Percentiles rank a stretch among this genome's conserved stretches.
phyloP scores from a whole-genome alignment of 371 early-diverging fungal genomes.

The Circinella umbellata region DNA sequence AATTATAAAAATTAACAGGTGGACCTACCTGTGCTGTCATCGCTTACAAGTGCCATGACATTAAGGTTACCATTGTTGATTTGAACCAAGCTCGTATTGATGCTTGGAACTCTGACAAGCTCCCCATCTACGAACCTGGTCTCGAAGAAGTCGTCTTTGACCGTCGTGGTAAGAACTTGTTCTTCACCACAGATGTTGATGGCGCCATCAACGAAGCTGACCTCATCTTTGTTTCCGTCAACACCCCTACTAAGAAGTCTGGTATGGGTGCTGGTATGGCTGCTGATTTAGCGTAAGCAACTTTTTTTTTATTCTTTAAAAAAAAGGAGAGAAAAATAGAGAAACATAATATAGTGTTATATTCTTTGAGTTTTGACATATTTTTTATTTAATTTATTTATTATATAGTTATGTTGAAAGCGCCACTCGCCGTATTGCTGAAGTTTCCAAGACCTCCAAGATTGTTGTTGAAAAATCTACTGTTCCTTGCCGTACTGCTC shows the following conservation, averaged over 20 bases:
- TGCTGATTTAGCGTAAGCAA: constrained; percentile 82
- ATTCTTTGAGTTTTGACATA: too few species aligned
- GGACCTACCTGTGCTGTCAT: constrained; percentile 96
- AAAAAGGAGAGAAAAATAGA: not conserved
- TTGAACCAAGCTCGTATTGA: constrained; percentile 77
- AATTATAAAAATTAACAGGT: constrained; percentile 52
- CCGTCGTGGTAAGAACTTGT: constrained; percentile 80
- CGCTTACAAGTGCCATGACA: constrained; percentile 87
- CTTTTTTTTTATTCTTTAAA: not conserved
- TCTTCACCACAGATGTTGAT: constrained; percentile 84
- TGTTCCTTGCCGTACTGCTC: constrained; percentile 94
- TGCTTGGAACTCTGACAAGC: constrained; percentile 86
- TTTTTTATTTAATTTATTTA: not conserved
- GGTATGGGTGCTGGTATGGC: constrained; percentile 85
- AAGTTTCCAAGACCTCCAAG: constrained; percentile 81
- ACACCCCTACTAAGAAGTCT: constrained; percentile 85
- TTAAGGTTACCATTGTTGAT: constrained; percentile 92
- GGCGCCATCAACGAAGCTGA: constrained; percentile 79
- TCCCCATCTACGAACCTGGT: constrained; percentile 94
- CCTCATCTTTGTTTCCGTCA: constrained; percentile 89
- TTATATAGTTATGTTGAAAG: constrained; percentile 76
- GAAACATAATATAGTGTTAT: not conserved
- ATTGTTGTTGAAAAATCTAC: constrained; percentile 96
- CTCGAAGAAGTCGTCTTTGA: constrained; percentile 81
- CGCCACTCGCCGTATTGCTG: constrained; percentile 90